A percentile compares a stretch with the other conserved stretches of the same genome.
Evolutionary conservation across 148 eudicot genomes (phyloP).

Genomic region (Chenopodium berlandieri): DNA sequence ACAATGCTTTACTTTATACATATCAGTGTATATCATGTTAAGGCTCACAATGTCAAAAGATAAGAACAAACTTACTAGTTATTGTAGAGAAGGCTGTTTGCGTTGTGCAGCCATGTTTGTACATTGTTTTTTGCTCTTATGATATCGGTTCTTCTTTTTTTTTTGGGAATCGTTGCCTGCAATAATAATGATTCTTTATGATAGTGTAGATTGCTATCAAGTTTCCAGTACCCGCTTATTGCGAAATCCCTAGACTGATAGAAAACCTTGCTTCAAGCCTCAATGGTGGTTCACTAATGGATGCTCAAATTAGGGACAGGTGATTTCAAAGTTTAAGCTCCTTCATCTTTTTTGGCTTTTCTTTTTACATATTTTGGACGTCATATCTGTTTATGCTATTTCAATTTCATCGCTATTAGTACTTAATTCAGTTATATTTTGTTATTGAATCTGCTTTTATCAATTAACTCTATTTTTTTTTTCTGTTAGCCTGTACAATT

Average conservation of each 20-base stretch:
- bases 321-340: slow-evolving; percentile 21
- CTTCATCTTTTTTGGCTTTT: not conserved
- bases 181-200: not conserved
- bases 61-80: not conserved
- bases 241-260: slow-evolving; percentile 74
- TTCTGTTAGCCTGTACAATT: slow-evolving; percentile 10
- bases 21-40: not conserved
- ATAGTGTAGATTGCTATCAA: slow-evolving; percentile 69
- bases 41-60: not conserved
- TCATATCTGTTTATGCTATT: not conserved
- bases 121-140: not conserved
- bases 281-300: slow-evolving; percentile 69
- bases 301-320: slow-evolving; percentile 89
- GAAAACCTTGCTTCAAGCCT: slow-evolving; percentile 77
- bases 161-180: not conserved
- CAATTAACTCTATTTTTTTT: not conserved
- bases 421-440: not conserved
- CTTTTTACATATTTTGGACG: not conserved
- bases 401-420: not conserved
- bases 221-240: slow-evolving; percentile 75
- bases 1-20: not conserved
- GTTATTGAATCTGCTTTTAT: not conserved
- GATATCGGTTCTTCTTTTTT: too few relatives aligned
- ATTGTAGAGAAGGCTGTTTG: not conserved
- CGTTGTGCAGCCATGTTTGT: slow-evolving; percentile 5